Evolutionary conservation across 2,329 filamentous ascomycete species (phyloP), one percentile per base, ranked within the genome.

Genomic region (Pseudogymnoascus sp.): DNA sequence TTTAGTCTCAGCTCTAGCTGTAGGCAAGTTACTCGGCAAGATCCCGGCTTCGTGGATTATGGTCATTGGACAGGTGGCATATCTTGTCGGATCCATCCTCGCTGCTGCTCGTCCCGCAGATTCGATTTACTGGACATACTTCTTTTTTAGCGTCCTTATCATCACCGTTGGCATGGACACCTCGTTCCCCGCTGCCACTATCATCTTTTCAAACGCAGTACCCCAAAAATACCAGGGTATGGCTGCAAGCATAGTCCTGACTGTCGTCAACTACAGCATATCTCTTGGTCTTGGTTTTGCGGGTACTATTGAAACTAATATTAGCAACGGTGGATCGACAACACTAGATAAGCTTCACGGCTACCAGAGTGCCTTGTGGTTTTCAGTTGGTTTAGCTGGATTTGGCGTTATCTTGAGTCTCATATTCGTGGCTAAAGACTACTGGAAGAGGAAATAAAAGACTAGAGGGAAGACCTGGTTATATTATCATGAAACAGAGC

Each of bases 241-340:
- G 21, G 80, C 78, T 2, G 79, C 79, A 1, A 83, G 79, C 21
- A 71, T 89, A 5, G 82, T 88, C 36, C 83, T 80, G 62, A 88
- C 85, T 0, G 77, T 87, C 6, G 83, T 89, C 65, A 88, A 90
- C 71, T 90, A 89, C 69, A 81, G 80, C 63, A 88, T 89, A 33
- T 84, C 83, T 1, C 72, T 89, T 4, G 85, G 84, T 0, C 76
- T 90, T 0, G 87, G 86, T 0, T 80, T 90, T 58, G 86, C 86
- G 0, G 85, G 85, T 0, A 88, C 84, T 38, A 80, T 88, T 2
- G 84, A 88, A 69, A 72, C 74, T 1, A 71, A 81, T 39, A 58
- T 62, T 31, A 62, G 59, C 33, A 39, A 44, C 17, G 61, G 61
- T 29, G 61, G 61, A 41, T 44, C 17, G 29, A 55, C 41, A 9